Conservation (phyloP, 192 early-diverging fungal genomes). For the Dimargaris verticillata region DNA sequence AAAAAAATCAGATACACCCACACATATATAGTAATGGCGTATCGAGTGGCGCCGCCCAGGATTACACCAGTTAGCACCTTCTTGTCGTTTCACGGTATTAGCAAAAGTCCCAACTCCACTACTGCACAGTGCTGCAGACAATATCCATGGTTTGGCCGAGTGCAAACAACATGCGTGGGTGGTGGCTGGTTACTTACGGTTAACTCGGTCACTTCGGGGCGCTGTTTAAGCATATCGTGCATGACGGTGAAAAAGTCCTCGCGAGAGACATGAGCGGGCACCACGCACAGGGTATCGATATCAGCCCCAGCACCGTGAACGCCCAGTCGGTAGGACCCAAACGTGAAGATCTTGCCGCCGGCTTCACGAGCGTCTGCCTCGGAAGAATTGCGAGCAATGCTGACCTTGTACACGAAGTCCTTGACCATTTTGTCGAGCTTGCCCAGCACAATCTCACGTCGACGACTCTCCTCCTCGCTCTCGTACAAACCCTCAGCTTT, state of each 20-base stretch:
- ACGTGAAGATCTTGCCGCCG: slow-evolving; percentile 94
- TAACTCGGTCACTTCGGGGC: slow-evolving; percentile 73
- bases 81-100: too few species aligned
- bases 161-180: too few species aligned
- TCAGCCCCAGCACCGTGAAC: slow-evolving; percentile 88
- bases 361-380: slow-evolving; percentile 71
- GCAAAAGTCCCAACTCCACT: too few species aligned
- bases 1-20: too few species aligned
- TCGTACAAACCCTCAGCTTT: slow-evolving; percentile 70
- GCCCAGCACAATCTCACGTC: slow-evolving; percentile 67
- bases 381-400: slow-evolving; percentile 52
- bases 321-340: slow-evolving; percentile 88
- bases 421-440: slow-evolving; percentile 79
- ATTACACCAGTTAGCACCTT: too few species aligned
- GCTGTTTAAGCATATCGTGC: slow-evolving; percentile 65
- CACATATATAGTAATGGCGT: too few species aligned
- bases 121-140: too few species aligned
- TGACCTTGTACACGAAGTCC: slow-evolving; percentile 75
- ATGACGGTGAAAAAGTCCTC: slow-evolving; percentile 89
- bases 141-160: too few species aligned
- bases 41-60: too few species aligned
- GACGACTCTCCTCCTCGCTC: slow-evolving; percentile 61
- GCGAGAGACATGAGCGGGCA: slow-evolving; percentile 70
- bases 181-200: slow-evolving; percentile 20
- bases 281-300: slow-evolving; percentile 96